Percentiles rank a stretch among this genome's conserved stretches.
Conservation (phyloP, 768 basidiomycete species). For the Agaricus blazei region DNA sequence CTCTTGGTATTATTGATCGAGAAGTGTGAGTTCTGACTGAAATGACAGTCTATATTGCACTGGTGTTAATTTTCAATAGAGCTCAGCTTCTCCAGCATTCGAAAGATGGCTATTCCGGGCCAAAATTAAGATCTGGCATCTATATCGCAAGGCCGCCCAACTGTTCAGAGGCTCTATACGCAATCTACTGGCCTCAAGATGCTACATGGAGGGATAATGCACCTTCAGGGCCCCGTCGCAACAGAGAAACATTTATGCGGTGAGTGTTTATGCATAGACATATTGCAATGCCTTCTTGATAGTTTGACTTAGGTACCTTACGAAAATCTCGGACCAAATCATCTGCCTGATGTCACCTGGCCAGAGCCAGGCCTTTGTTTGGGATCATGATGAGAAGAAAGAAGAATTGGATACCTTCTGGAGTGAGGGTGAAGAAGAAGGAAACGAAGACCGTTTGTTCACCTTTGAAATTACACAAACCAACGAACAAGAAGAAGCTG, state of each 20-base stretch:
- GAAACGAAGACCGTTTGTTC: slow-evolving; percentile 48
- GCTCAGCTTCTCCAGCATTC: slow-evolving; percentile 8
- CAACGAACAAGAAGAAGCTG: slow-evolving; percentile 49
- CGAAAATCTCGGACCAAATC: slow-evolving; percentile 53
- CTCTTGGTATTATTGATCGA: slow-evolving; percentile 30
- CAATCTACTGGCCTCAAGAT: slow-evolving; percentile 60
- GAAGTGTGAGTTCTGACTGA: slow-evolving; percentile 28
- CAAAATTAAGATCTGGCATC: slow-evolving; percentile 42
- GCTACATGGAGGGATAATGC: slow-evolving; percentile 53
- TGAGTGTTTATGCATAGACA: slow-evolving; percentile 15
- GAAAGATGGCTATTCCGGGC: slow-evolving; percentile 2
- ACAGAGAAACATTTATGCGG: slow-evolving; percentile 62
- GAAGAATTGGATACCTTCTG: slow-evolving; percentile 15
- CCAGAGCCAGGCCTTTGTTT: slow-evolving; percentile 40
- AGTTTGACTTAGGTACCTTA: slow-evolving; percentile 45
- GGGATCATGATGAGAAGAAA: slow-evolving; percentile 27
- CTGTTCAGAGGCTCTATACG: slow-evolving; percentile 27
- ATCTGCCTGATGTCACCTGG: slow-evolving; percentile 44
- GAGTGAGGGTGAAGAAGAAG: slow-evolving; percentile 27
- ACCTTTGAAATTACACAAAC: slow-evolving; percentile 51
- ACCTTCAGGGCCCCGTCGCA: slow-evolving; percentile 36
- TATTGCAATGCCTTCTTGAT: background rate
- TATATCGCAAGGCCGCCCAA: slow-evolving; percentile 31
- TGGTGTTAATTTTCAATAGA: slow-evolving; percentile 2
- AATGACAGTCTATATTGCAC: background rate